Base-by-base conservation (phyloP, 163 green algal genomes). In the Botryococcus braunii region DNA sequence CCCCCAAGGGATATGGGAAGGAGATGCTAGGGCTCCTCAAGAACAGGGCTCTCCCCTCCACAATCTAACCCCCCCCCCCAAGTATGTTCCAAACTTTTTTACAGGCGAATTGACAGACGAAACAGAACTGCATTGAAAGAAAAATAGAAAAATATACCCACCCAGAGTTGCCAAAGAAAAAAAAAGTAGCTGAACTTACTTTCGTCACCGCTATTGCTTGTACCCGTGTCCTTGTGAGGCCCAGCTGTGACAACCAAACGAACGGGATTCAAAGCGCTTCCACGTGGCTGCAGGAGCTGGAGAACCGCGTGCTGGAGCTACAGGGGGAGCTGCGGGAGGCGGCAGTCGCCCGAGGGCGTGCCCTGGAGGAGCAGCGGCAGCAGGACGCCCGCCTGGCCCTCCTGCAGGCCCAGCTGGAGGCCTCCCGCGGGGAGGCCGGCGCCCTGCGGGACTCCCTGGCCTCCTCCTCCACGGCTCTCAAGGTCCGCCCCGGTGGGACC, bases 241-340 rank as follows among this genome's bases (percentile, higher is more conserved):
- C 52, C 13, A 62, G 11, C 37, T 62, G 2, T 31, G 25, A 17
- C 25, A 13, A 3, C 17, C 52, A n/a, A n/a, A n/a, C n/a, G n/a
- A n/a, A n/a, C n/a, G n/a, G n/a, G n/a, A n/a, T n/a, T n/a, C n/a
- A n/a, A n/a, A n/a, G n/a, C n/a, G n/a, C n/a, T n/a, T n/a, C n/a
- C 35, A 1, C 25, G 2, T 17, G 37, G 4, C 34, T 63, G 47
- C 65, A 77, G 71, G 65, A 73, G 65, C 60, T 77, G 59, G 46
- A 78, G 35, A 81, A 81, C 66, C 66, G 56, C 27, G 67, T 81
- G 13, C 35, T 69, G 65, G 75, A 81, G 34, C 72, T 70, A 37
- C 61, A 39, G 52, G 17, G 75, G 50, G 66, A 69, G 64, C 56
- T 81, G 59, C 39, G 59, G 13, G 65, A 79, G 31, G 71, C 71